Evolutionary conservation across 805 yeast species (phyloP).

Genomic region (Schwanniomyces yamadae): DNA sequence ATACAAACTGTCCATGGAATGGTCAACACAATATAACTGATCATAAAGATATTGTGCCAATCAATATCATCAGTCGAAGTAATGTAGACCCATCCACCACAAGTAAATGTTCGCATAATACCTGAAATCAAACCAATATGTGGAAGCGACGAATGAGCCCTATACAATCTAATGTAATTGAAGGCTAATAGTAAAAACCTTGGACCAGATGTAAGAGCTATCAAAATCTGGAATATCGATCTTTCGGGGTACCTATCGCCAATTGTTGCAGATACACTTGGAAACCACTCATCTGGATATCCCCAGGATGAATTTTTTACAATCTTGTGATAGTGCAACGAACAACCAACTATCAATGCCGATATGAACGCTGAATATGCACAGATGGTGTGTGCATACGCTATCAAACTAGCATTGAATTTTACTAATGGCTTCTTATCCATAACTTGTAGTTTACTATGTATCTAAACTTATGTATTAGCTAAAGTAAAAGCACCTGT

Average conservation of each 20-base stretch:
- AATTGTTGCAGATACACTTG: slow-evolving; percentile 93
- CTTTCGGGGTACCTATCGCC: slow-evolving; percentile 97
- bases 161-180: slow-evolving; percentile 49
- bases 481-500: no score
- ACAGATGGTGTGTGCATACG: slow-evolving; percentile 68
- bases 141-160: slow-evolving; percentile 33
- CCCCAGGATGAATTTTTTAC: slow-evolving; percentile 84
- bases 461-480: no score
- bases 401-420: slow-evolving; percentile 65
- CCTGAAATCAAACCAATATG: slow-evolving; percentile 58
- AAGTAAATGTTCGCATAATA: slow-evolving; percentile 83
- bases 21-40: slow-evolving; percentile 80
- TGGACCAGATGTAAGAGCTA: slow-evolving; percentile 93
- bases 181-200: slow-evolving; percentile 66
- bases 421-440: slow-evolving; percentile 10
- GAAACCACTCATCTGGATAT: slow-evolving; percentile 98
- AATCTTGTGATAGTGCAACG: slow-evolving; percentile 82
- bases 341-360: slow-evolving; percentile 72
- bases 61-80: slow-evolving; percentile 97
- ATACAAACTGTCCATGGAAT: slow-evolving; percentile 84
- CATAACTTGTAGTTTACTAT: neutral
- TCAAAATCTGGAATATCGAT: slow-evolving; percentile 84
- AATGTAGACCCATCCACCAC: slow-evolving; percentile 98
- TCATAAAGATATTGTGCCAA: slow-evolving; percentile 95
- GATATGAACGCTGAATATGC: slow-evolving; percentile 73